Evolutionary conservation across 768 basidiomycete species (phyloP), one percentile per base, ranked within the genome.

Genomic region (Leccinum rimulosum): DNA sequence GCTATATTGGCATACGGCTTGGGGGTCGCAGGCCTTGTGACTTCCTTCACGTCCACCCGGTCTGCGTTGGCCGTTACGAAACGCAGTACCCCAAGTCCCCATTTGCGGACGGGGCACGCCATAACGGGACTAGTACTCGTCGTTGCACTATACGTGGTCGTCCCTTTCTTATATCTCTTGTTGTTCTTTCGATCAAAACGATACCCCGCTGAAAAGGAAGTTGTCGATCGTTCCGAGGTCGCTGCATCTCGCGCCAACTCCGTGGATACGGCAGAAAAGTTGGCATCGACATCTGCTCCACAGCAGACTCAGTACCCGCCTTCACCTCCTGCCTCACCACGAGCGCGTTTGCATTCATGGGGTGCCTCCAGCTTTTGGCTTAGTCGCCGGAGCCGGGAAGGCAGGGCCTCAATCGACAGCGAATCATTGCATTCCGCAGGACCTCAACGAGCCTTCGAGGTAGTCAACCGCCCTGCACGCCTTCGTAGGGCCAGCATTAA

Each of bases 101-200:
- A 73, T 59, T 78, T 91, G 49, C 76, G 74, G 59, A 91, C 91
- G 2, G 68, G 71, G 8, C 91, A 93, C 66, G 83, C 87, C 33
- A 77, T 79, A 68, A 85, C 81, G 1, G 87, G 88, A 35, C 73
- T 92, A 47, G 80, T 80, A 17, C 79, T 93, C 15, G 89, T 88
- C 68, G 59, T 83, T 43, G 79, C 77, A 40, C 73, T 91, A 22
- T 92, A 90, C 68, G 76, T 73, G 33, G 43, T 84, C 45, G 61
- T 84, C 17, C 86, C 84, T 36, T 54, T 76, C 62, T 61, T 77
- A 61, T 72, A 70, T 58, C 58, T 83, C 57, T 62, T 79, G 61
- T 58, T 55, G 54, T 47, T 62, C 17, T 56, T 68, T 49, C 62
- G 55, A 40, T 59, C 62, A 52, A 53, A 55, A 51, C 60, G 51